Base-by-base conservation (phyloP, 345 rosid species). In the Melaleuca quinquenervia region DNA sequence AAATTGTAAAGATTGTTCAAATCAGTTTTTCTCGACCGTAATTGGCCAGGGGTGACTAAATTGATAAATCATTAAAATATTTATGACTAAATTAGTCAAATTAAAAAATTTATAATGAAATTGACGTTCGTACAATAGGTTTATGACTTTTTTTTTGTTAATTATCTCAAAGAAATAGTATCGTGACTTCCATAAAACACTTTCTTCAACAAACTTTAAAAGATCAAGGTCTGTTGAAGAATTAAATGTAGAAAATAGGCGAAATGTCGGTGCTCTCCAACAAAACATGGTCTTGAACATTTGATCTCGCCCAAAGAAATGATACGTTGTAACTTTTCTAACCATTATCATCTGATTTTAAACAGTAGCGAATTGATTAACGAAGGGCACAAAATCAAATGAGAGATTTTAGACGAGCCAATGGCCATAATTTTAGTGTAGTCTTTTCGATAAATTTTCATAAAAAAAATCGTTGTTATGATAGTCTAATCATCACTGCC, bases 1-100 rank as follows among this genome's bases (percentile, higher is more conserved):
- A 41, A 41, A 41, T 41, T 41, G 4, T 41, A 41, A 41, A 41
- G 4, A 55, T 22, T 8, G 22, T 55, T 1, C 8, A 55, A 1
- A 1, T 55, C 0, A 24, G 0, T 0, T 2, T n/a, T n/a, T n/a
- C n/a, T 18, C 16, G n/a, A 6, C 52, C 3, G 5, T 11, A 26
- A 60, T 60, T 3, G 1, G 8, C 2, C 13, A 0, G 4, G 29
- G 6, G n/a, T 11, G 3, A n/a, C 18, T 13, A 60, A n/a, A 60
- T 12, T 60, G 18, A 2, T 7, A 60, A 58, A 60, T 60, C 29
- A 3, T 60, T n/a, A 60, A 60, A 13, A n/a, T 5, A 14, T 60
- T n/a, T 60, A 60, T 0, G 9, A n/a, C 15, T n/a, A 60, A n/a
- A 60, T 60, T 60, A 4, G 36, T 0, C 2, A 60, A 13, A 6